phyloP scores from a whole-genome alignment of 192 early-diverging fungal species.

The Podila clonocystis region DNA sequence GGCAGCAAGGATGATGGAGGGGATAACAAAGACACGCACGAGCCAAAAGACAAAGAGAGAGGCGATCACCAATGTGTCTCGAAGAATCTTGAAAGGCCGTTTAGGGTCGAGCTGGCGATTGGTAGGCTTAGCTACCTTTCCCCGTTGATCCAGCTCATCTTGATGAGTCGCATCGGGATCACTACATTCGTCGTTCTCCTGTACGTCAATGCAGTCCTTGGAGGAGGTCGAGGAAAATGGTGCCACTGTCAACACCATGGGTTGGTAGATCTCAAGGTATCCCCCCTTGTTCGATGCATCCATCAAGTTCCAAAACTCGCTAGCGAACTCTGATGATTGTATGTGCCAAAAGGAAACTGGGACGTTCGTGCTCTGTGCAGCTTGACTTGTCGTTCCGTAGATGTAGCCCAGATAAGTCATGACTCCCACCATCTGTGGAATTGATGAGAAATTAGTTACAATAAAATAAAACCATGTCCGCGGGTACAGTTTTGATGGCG shows the following conservation, averaged over 20 bases:
- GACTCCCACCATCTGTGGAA: slow-evolving; percentile 37
- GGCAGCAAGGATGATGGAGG: slow-evolving; percentile 41
- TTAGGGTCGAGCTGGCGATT: slow-evolving; percentile 26
- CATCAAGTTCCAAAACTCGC: slow-evolving; percentile 60
- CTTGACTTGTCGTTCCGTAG: slow-evolving; percentile 39
- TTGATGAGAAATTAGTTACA: neutral
- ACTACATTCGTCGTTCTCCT: slow-evolving; percentile 1
- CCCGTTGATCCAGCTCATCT: neutral
- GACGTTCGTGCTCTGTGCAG: slow-evolving; percentile 1
- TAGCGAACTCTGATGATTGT: slow-evolving; percentile 7
- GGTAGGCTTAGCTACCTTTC: neutral
- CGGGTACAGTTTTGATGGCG: neutral
- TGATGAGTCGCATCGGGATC: neutral
- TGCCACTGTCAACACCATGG: slow-evolving; percentile 10
- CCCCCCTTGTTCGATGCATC: slow-evolving; percentile 57
- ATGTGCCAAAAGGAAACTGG: slow-evolving; percentile 32
- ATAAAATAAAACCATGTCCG: no score
- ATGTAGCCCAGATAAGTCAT: slow-evolving; percentile 49
- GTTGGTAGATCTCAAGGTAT: slow-evolving; percentile 62
- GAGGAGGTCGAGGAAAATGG: neutral
- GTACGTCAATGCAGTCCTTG: neutral
- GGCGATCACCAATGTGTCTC: slow-evolving; percentile 16
- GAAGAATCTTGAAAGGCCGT: slow-evolving; percentile 28
- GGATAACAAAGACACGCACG: slow-evolving; percentile 41
- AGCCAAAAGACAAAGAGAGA: slow-evolving; percentile 41